Base-by-base conservation (phyloP, 176 grass and related monocot species). In the Cocos nucifera region DNA sequence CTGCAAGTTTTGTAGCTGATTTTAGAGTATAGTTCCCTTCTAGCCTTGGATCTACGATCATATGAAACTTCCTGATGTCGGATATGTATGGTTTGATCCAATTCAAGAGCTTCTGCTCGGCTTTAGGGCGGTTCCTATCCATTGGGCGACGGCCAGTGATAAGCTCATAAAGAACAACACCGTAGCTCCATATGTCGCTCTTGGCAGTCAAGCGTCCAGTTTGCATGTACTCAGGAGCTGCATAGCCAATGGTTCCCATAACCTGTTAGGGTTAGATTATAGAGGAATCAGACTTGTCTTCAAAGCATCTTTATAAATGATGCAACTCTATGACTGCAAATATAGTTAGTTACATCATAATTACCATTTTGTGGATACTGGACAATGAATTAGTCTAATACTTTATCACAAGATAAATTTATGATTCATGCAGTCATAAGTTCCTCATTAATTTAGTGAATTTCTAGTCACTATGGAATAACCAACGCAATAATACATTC, bases 221-320 rank as follows among this genome's bases (percentile, higher is more conserved):
- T 14, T 91, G 87, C 73, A 97, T 84, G 54, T 97, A 97, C 73
- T 97, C 92, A 12, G 92, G 92, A 79, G 92, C 84, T 67, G 87
- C 87, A 49, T 97, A 97, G 56, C 92, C 92, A 55, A 88, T 80
- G 59, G 92, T 97, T 29, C 92, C 92, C 56, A 91, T 78, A 66
- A 97, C 75, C 87, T 97, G 81, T 82, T 30, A 63, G 67, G 21
- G 14, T 44, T 44, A 10, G 10, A 14, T 44, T 44, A 44, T 44
- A 44, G 2, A 44, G 35, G 9, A 44, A 44, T 44, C 9, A 44
- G 35, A 44, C 35, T 44, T 3, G 35, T 14, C 35, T 30, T 44
- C 35, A 44, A 14, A 44, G 35, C 35, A 44, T 44, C 10, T 44
- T 44, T 44, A 44, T 44, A 44, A 9, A 44, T 44, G 12, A 44